phyloP scores from a whole-genome alignment of 768 basidiomycete species.

The Leccinum ochraceum region DNA sequence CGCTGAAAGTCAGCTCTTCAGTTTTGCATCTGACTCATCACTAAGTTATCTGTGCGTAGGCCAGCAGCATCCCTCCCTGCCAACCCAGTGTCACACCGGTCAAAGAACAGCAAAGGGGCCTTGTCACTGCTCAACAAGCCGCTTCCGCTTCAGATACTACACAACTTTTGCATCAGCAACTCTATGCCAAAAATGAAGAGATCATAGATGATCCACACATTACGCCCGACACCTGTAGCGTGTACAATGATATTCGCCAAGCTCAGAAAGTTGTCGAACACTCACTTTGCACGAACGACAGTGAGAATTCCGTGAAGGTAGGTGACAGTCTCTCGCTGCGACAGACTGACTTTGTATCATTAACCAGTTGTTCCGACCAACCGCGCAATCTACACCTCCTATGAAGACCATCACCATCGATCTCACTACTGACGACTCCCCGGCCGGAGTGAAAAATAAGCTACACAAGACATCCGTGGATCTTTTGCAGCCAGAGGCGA shows the following conservation, averaged over 20 bases:
- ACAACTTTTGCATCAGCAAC: not conserved
- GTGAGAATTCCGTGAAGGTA: conserved; percentile 13
- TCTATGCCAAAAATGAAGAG: conserved; percentile 3
- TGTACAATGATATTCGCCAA: not conserved
- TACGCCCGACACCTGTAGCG: not conserved
- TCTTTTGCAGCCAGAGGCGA: not conserved
- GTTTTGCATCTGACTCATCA: not conserved
- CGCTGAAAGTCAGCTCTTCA: conserved; percentile 17
- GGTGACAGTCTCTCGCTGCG: not conserved
- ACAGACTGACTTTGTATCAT: conserved; percentile 4
- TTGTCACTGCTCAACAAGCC: conserved; percentile 17
- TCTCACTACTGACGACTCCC: conserved; percentile 39
- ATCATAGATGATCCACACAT: not conserved
- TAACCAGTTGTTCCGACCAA: conserved; percentile 12
- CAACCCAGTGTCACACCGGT: conserved; percentile 17
- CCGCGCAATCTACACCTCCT: conserved; percentile 18
- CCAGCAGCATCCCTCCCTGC: not conserved
- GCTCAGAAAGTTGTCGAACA: conserved; percentile 3
- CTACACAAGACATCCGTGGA: not conserved
- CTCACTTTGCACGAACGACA: conserved; percentile 5
- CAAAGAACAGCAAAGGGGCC: conserved; percentile 36
- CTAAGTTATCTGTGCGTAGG: conserved; percentile 10
- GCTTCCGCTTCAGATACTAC: not conserved
- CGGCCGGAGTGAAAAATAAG: conserved; percentile 12
- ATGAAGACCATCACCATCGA: conserved; percentile 42